A percentile compares a stretch with the other conserved stretches of the same genome.
Evolutionary conservation across 257 asterid species (phyloP).

Genomic region (Fraxinus anomala): DNA sequence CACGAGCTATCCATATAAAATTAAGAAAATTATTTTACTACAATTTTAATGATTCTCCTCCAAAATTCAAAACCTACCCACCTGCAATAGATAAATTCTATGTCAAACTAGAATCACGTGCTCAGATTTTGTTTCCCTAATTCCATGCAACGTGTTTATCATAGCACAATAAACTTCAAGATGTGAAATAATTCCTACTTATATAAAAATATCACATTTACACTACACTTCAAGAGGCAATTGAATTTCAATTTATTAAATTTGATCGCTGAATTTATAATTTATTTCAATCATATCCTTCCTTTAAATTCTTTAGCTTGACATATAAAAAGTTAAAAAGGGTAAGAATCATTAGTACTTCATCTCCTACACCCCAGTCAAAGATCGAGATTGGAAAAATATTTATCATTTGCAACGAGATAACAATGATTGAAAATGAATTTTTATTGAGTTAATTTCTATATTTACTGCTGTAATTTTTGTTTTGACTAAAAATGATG

Average conservation of each 20-base stretch:
- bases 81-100: neutral
- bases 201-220: neutral
- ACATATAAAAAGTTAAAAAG: neutral
- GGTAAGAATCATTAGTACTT: too few relatives aligned
- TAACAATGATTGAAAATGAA: too few relatives aligned
- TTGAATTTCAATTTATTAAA: too few relatives aligned
- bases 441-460: too few relatives aligned
- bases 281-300: neutral
- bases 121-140: neutral
- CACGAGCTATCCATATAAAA: too few relatives aligned
- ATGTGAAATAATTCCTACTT: neutral
- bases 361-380: too few relatives aligned
- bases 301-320: too few relatives aligned
- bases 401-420: too few relatives aligned
- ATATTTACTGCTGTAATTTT: too few relatives aligned
- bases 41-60: neutral
- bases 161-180: neutral
- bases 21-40: neutral
- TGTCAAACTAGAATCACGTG: neutral
- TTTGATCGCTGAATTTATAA: neutral
- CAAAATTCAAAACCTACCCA: neutral
- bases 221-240: neutral
- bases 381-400: too few relatives aligned
- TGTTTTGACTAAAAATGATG: too few relatives aligned
- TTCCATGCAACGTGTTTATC: neutral